Evolutionary conservation across 2,329 filamentous ascomycete species (phyloP).

Genomic region (Penicillium freii): DNA sequence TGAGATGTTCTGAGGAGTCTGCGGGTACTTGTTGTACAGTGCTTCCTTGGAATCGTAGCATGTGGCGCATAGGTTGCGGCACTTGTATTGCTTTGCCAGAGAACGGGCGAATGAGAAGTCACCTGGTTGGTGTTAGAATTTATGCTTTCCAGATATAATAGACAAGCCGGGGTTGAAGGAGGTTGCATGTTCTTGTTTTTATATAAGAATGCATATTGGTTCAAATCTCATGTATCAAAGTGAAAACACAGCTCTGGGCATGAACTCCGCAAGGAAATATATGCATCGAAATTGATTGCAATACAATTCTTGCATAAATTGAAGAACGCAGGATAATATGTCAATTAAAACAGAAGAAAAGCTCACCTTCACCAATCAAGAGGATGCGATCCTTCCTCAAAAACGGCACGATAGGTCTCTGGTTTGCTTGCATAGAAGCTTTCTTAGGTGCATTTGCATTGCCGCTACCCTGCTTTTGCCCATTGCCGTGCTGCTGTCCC

Average conservation of each 20-base stretch:
- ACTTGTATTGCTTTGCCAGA: slow-evolving; percentile 42
- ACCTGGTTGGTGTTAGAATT: not conserved
- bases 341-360: slow-evolving; percentile 6
- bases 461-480: slow-evolving; percentile 7
- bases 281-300: not conserved
- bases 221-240: not conserved
- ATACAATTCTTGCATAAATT: not conserved
- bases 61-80: slow-evolving; percentile 43
- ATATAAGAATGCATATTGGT: not conserved
- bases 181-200: not conserved
- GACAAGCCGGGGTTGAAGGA: not conserved
- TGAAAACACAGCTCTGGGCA: not conserved
- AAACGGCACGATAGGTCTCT: slow-evolving; percentile 42
- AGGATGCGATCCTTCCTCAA: slow-evolving; percentile 42
- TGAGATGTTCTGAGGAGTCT: slow-evolving; percentile 60
- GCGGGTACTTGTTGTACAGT: slow-evolving; percentile 71
- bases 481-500: slow-evolving; percentile 6
- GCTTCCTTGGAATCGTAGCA: slow-evolving; percentile 45
- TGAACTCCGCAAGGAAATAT: not conserved
- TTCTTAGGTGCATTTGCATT: slow-evolving; percentile 18
- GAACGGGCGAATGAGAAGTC: slow-evolving; percentile 51
- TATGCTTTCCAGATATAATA: not conserved
- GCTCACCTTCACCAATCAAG: slow-evolving; percentile 47
- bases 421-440: slow-evolving; percentile 24
- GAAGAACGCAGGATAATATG: slow-evolving; percentile 5